A percentile compares a stretch with the other conserved stretches of the same genome.
Conservation (phyloP, 2,329 filamentous ascomycete genomes). For the Tympanopsis confertula region DNA sequence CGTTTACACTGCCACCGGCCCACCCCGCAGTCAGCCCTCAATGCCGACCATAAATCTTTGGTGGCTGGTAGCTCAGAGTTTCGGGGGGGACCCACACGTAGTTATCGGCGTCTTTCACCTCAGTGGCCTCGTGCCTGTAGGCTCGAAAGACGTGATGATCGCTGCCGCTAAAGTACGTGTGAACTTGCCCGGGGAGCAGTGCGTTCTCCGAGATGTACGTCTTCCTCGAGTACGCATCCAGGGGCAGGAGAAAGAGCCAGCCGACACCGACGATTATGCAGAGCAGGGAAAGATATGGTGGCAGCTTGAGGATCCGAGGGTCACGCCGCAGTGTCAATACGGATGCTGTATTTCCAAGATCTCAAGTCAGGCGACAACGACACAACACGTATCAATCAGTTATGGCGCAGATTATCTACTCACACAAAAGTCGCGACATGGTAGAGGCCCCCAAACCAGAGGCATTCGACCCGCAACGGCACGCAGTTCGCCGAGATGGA, state of each 20-base stretch:
- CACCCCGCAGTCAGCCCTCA: neutral
- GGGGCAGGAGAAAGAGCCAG: conserved; percentile 81
- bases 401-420: too few relatives aligned
- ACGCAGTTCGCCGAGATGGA: too few relatives aligned
- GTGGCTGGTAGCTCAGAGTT: neutral
- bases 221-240: conserved; percentile 78
- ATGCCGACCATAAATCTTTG: neutral
- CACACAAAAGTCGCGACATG: neutral
- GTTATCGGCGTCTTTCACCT: conserved; percentile 40
- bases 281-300: conserved; percentile 75
- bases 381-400: neutral
- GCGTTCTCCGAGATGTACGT: conserved; percentile 99
- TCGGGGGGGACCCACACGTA: conserved; percentile 28
- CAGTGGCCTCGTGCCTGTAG: conserved; percentile 73
- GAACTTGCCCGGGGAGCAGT: conserved; percentile 85
- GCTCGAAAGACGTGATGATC: conserved; percentile 91
- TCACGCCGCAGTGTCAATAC: conserved; percentile 66
- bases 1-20: conserved; percentile 33
- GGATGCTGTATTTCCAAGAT: conserved; percentile 24
- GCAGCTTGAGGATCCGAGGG: conserved; percentile 69
- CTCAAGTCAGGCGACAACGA: neutral
- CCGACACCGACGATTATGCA: conserved; percentile 75
- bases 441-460: too few relatives aligned
- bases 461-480: too few relatives aligned
- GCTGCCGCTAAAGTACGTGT: conserved; percentile 93